Conservation (phyloP, 2,329 filamentous ascomycete species). For the Xylariaceae sp. region DNA sequence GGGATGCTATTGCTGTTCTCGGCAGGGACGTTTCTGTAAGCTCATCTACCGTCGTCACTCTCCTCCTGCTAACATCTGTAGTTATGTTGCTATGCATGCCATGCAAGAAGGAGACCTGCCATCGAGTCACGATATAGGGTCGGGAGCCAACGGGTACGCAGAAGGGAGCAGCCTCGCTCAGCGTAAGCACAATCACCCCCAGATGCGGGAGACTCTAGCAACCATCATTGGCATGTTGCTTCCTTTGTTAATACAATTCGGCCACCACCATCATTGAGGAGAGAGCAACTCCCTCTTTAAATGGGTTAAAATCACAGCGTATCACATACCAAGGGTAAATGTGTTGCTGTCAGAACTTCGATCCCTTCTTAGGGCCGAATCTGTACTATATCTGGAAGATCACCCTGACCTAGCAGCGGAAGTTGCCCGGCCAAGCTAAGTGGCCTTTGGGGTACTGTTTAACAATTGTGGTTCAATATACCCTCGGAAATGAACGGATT, state of each 20-base stretch:
- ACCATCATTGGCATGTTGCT: conserved; percentile 71
- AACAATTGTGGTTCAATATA: no score
- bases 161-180: conserved; percentile 38
- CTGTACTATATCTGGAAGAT: no score
- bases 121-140: conserved; percentile 44
- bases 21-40: conserved; percentile 89
- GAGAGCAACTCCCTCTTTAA: no score
- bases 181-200: conserved; percentile 46
- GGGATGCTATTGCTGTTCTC: conserved; percentile 93
- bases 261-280: conserved; percentile 55
- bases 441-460: no score
- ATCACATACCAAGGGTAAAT: no score
- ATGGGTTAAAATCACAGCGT: no score
- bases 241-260: conserved; percentile 69
- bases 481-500: no score
- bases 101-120: conserved; percentile 70
- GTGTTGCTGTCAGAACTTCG: no score
- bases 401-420: no score
- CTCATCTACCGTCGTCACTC: conserved; percentile 11
- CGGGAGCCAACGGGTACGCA: conserved; percentile 44
- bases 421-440: no score
- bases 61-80: conserved; percentile 26
- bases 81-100: conserved; percentile 96
- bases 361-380: no score
- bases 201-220: conserved; percentile 61